Conservation (phyloP, 805 yeast species). For the Candida ovalis region DNA sequence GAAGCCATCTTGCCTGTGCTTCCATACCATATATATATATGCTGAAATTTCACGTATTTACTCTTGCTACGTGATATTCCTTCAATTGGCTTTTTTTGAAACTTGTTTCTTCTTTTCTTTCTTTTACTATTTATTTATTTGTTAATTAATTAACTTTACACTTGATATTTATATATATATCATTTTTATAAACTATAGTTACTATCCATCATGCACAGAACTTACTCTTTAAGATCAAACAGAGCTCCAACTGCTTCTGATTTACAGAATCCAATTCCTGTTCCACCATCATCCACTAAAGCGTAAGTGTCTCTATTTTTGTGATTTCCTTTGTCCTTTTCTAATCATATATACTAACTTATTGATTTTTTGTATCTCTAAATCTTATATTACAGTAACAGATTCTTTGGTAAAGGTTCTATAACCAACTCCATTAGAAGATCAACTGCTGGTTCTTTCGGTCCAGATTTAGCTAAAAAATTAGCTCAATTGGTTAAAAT, state of each 20-base stretch:
- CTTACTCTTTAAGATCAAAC: conserved; percentile 90
- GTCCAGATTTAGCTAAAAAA: conserved; percentile 93
- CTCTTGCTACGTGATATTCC: not conserved
- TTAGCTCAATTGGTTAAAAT: conserved; percentile 88
- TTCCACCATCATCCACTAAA: conserved; percentile 87
- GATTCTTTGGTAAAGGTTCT: conserved; percentile 72
- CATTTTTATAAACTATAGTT: not conserved
- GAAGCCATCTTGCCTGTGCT: not conserved
- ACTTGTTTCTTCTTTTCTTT: not conserved
- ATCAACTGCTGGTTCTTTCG: conserved; percentile 84
- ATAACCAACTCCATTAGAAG: conserved; percentile 70
- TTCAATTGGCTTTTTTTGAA: not conserved
- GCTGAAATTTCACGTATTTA: not conserved
- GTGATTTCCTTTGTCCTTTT: not conserved
- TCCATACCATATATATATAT: not conserved
- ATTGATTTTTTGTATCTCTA: not conserved
- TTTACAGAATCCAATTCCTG: conserved; percentile 91
- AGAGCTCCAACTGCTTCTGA: conserved; percentile 98
- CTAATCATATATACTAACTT: not conserved
- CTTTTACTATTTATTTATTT: not conserved
- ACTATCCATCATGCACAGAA: conserved; percentile 79
- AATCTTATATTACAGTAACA: conserved; percentile 37
- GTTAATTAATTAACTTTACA: not conserved
- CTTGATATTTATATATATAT: too few species aligned
- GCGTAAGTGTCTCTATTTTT: conserved; percentile 21